phyloP scores from a whole-genome alignment of 1,139 yeast genomes.

The Saccharomyces uvarum region DNA sequence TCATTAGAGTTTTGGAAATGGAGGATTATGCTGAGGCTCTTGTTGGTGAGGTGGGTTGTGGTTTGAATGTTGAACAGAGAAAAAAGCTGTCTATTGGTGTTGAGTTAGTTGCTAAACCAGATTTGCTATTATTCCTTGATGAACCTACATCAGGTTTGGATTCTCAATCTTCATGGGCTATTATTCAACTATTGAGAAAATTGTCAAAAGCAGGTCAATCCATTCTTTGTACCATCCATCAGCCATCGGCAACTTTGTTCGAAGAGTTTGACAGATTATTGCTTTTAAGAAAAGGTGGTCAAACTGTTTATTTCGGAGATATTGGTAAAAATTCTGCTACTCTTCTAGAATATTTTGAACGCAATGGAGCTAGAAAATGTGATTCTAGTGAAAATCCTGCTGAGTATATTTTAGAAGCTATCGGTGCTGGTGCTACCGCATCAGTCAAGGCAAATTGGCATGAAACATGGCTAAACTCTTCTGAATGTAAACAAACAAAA shows the following conservation, averaged over 20 bases:
- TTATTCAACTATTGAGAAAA: slow-evolving; percentile 36
- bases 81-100: slow-evolving; percentile 49
- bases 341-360: slow-evolving; percentile 45
- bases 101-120: slow-evolving; percentile 42
- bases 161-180: slow-evolving; percentile 45
- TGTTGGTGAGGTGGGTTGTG: slow-evolving; percentile 43
- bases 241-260: slow-evolving; percentile 50
- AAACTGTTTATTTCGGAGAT: slow-evolving; percentile 55
- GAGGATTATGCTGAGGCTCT: slow-evolving; percentile 43
- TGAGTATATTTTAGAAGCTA: slow-evolving; percentile 51
- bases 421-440: slow-evolving; percentile 57
- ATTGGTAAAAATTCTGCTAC: slow-evolving; percentile 45
- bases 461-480: slow-evolving; percentile 40
- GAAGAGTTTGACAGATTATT: slow-evolving; percentile 43
- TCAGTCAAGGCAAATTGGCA: slow-evolving; percentile 41
- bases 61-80: slow-evolving; percentile 51
- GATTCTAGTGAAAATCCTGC: slow-evolving; percentile 46
- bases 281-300: slow-evolving; percentile 43
- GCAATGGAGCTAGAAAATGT: slow-evolving; percentile 48
- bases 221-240: slow-evolving; percentile 29
- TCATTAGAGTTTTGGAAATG: slow-evolving; percentile 42
- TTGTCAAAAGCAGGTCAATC: slow-evolving; percentile 43
- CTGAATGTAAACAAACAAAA: slow-evolving; percentile 28
- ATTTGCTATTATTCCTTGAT: slow-evolving; percentile 38
- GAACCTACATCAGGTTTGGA: slow-evolving; percentile 45